Percentiles rank a stretch among this genome's conserved stretches.
Evolutionary conservation across 257 asterid genomes (phyloP).

Genomic region (Coffea canephora): DNA sequence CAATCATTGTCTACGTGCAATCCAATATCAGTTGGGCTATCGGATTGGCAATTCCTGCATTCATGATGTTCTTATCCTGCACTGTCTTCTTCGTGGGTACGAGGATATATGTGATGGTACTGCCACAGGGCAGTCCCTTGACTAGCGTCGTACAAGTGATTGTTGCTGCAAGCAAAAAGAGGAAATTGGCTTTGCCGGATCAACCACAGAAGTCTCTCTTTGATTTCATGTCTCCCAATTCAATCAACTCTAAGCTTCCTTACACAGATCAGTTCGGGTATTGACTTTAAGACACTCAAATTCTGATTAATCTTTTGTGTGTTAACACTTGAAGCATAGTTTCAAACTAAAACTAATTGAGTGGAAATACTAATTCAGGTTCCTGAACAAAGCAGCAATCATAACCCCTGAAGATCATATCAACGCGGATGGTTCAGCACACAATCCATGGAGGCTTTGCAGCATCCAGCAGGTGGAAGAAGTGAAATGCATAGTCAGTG

Average conservation of each 20-base stretch:
- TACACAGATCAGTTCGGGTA: conserved; percentile 35
- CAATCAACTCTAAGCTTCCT: conserved; percentile 24
- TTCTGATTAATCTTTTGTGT: too few relatives aligned
- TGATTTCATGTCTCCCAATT: conserved; percentile 9
- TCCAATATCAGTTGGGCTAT: conserved; percentile 65
- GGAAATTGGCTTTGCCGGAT: conserved; percentile 22
- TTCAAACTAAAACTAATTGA: too few relatives aligned
- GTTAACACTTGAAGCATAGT: too few relatives aligned
- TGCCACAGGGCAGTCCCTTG: conserved; percentile 31
- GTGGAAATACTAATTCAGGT: conserved; percentile 6
- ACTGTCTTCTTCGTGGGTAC: conserved; percentile 61
- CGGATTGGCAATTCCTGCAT: conserved; percentile 60
- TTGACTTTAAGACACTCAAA: too few relatives aligned
- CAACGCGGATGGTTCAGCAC: conserved; percentile 30
- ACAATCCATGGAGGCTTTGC: conserved; percentile 34
- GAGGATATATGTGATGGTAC: conserved; percentile 43
- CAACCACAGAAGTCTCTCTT: conserved; percentile 19
- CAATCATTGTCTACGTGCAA: conserved; percentile 71
- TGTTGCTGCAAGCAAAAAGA: conserved; percentile 26
- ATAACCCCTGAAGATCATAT: conserved; percentile 24
- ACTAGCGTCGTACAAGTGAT: conserved; percentile 29
- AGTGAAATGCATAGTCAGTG: conserved; percentile 32
- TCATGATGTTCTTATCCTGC: conserved; percentile 57
- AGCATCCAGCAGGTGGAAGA: conserved; percentile 39
- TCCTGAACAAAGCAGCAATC: conserved; percentile 32